Conservation (phyloP, 2,329 filamentous ascomycete species). For the Akanthomyces muscarius region DNA sequence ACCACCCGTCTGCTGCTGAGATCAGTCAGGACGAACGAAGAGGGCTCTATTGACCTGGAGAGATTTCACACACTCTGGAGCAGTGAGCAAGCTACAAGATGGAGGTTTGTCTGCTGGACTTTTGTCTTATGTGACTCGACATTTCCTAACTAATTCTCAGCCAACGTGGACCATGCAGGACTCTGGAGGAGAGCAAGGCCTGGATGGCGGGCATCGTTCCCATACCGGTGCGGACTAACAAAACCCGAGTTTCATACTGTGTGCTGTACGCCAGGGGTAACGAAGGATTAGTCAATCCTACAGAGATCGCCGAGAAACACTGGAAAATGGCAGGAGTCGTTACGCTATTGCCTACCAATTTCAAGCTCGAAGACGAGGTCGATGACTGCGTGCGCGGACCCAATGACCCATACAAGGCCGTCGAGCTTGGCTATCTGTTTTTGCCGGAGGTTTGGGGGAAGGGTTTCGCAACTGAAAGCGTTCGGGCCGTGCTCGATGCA, state of each 20-base stretch:
- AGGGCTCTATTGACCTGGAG: neutral
- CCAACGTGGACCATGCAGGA: neutral
- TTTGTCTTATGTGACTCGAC: too few relatives aligned
- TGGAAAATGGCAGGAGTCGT: neutral
- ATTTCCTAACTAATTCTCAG: neutral
- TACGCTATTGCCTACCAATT: neutral
- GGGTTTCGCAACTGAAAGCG: conserved; percentile 7
- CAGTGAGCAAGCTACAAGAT: neutral
- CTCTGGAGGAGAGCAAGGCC: neutral
- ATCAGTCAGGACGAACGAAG: neutral
- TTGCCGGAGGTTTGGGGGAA: neutral
- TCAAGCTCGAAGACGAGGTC: neutral
- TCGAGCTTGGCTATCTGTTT: conserved; percentile 8
- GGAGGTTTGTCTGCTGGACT: neutral
- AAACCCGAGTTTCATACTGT: neutral
- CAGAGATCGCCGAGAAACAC: neutral
- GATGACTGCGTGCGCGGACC: too few relatives aligned
- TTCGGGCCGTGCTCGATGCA: neutral
- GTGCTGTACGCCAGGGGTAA: neutral
- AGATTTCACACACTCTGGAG: conserved; percentile 3
- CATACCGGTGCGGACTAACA: neutral
- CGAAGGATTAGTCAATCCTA: neutral
- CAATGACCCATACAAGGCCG: neutral
- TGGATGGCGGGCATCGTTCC: conserved; percentile 5
- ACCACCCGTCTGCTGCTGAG: neutral